A percentile compares a stretch with the other conserved stretches of the same genome.
phyloP scores from a whole-genome alignment of 139 green algal species.

The Chlorella sp. region DNA sequence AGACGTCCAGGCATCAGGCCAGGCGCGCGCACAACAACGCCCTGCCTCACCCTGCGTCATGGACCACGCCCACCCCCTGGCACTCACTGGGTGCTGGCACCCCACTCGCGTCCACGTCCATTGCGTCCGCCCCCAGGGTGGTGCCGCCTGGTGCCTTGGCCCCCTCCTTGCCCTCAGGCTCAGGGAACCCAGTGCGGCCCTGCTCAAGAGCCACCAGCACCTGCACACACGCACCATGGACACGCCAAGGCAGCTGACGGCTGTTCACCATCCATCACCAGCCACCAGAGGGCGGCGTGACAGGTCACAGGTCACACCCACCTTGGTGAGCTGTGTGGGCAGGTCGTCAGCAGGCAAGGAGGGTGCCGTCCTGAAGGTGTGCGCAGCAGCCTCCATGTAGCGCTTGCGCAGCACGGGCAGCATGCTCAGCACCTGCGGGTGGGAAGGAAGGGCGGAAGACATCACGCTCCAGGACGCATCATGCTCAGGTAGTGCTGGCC shows the following conservation, averaged over 20 bases:
- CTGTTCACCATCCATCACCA: too few relatives aligned
- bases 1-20: neutral
- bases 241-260: too few relatives aligned
- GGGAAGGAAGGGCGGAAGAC: too few relatives aligned
- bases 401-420: constrained; percentile 61
- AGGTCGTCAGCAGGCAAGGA: constrained; percentile 56
- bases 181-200: constrained; percentile 42
- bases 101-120: too few relatives aligned
- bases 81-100: constrained; percentile 1
- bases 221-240: constrained; percentile 2
- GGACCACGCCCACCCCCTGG: too few relatives aligned
- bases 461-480: too few relatives aligned
- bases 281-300: too few relatives aligned
- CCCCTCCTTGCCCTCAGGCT: constrained; percentile 16
- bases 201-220: constrained; percentile 54
- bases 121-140: too few relatives aligned
- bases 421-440: constrained; percentile 11
- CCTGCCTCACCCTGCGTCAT: too few relatives aligned
- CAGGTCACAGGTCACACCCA: too few relatives aligned
- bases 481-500: too few relatives aligned
- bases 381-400: constrained; percentile 39
- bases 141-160: constrained; percentile 6
- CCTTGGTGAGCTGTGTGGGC: constrained; percentile 69
- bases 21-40: too few relatives aligned
- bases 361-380: constrained; percentile 53